These are phyloP conservation scores for Madurella fahalii DNA, from an alignment of 2,329 filamentous ascomycete genomes.

Conservation along the genomic window DNA sequence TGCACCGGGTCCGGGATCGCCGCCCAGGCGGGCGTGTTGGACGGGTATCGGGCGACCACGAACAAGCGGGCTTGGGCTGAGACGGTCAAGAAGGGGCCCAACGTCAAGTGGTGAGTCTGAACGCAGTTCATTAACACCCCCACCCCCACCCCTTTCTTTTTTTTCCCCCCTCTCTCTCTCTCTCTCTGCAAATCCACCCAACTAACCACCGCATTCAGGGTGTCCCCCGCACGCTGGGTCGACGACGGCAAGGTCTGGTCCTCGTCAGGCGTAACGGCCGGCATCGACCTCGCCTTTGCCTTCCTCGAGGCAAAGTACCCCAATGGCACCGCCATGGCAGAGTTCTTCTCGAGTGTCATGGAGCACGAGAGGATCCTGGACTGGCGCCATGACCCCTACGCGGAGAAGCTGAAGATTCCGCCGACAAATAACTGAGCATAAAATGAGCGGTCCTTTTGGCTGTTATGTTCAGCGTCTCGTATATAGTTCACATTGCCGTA, in stretches of 20 bases:
- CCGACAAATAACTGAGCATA: constrained; percentile 8
- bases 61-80: constrained; percentile 58
- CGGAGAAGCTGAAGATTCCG: constrained; percentile 16
- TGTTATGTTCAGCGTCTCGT: too few relatives aligned
- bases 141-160: too few relatives aligned
- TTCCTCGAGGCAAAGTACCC: constrained; percentile 46
- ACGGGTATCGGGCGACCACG: constrained; percentile 59
- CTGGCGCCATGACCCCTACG: constrained; percentile 21
- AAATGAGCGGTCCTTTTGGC: too few relatives aligned
- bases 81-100: constrained; percentile 44
- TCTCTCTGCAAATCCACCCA: neutral
- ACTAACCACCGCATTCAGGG: constrained; percentile 21
- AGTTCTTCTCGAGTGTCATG: constrained; percentile 42
- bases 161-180: too few relatives aligned
- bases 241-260: constrained; percentile 64
- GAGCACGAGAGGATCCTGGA: constrained; percentile 46
- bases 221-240: constrained; percentile 59
- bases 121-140: neutral
- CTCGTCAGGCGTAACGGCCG: constrained; percentile 49
- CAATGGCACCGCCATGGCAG: constrained; percentile 42
- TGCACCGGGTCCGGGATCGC: constrained; percentile 62
- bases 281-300: constrained; percentile 35
- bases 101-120: constrained; percentile 49
- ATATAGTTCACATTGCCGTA: too few relatives aligned
- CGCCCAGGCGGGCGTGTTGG: constrained; percentile 55